Percentiles rank a stretch among this genome's conserved stretches.
These are phyloP conservation scores for Pichia insulana DNA, from an alignment of 805 yeast genomes.

Conservation along the genomic window DNA sequence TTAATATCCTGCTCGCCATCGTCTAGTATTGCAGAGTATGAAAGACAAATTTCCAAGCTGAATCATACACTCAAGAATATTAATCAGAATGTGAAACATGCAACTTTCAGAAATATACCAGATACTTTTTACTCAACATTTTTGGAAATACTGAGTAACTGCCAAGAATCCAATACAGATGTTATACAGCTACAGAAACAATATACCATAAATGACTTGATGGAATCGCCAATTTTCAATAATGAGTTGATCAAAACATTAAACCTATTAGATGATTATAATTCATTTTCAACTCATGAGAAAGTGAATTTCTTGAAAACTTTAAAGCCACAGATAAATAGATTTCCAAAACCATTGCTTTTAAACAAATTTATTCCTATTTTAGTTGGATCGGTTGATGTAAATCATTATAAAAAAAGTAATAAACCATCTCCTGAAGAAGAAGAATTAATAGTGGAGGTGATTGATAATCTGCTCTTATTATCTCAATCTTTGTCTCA, in stretches of 20 bases:
- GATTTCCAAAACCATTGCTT: conserved; percentile 50
- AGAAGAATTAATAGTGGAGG: conserved; percentile 35
- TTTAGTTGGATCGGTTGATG: conserved; percentile 40
- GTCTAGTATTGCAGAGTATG: conserved; percentile 43
- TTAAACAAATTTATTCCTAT: conserved; percentile 70
- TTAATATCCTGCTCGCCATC: conserved; percentile 33
- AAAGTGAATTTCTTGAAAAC: conserved; percentile 62
- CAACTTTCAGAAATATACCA: conserved; percentile 54
- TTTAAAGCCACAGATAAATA: conserved; percentile 41
- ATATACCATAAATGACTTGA: conserved; percentile 52
- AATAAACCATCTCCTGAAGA: conserved; percentile 14
- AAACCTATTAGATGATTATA: conserved; percentile 73
- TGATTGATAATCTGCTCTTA: conserved; percentile 47
- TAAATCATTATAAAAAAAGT: conserved; percentile 10
- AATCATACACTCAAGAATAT: conserved; percentile 22
- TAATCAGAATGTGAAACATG: conserved; percentile 28
- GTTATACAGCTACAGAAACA: conserved; percentile 20
- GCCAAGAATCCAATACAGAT: conserved; percentile 27
- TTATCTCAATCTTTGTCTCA: conserved; percentile 65
- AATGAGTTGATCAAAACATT: conserved; percentile 76
- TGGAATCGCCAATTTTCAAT: conserved; percentile 68
- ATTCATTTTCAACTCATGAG: conserved; percentile 63
- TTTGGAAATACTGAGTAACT: conserved; percentile 44
- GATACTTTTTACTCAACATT: conserved; percentile 40
- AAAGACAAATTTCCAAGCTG: conserved; percentile 39